Base-by-base conservation (phyloP, 352 stramenopile genomes). In the Pythium coloratum region DNA sequence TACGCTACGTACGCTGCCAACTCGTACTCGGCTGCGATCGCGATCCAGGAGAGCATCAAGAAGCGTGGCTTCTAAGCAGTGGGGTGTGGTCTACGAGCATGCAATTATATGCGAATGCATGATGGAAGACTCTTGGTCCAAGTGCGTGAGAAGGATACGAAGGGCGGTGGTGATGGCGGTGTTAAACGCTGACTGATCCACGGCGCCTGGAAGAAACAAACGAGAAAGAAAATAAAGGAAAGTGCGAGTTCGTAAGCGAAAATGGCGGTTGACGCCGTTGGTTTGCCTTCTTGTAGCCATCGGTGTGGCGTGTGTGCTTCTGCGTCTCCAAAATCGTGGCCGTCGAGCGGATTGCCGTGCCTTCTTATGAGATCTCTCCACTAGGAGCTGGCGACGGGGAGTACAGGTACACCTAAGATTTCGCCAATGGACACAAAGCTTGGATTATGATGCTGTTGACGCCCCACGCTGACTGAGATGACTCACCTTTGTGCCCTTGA, bases 1-100 rank as follows among this genome's bases (percentile, higher is more conserved):
- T 95, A 72, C 63, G 83, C 77, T 55, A 92, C 83, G 51, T 94
- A 95, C 75, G 82, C 79, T 34, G 87, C 85, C 70, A 95, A 95
- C 76, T 95, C 87, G 77, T 93, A 93, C 80, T 76, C 83, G 69
- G 88, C 87, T 66, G 84, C 83, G 13, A 95, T 95, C 67, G 87
- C 85, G 38, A 81, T 95, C 66, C 78, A 88, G 57, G 84, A 95
- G 64, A 50, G 82, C 59, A 86, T 95, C 53, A 92, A 91, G 74
- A 77, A 78, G 58, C 87, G 87, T 64, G 81, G 76, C 60, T 90
- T 95, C 68, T 95, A 89, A 90, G 60, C 42, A 16, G 38, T 24
- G 2, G 6, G 6, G 1, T 40, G 44, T 9, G 24, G 20, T 24
- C 20, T 24, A 24, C 20, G 20, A 24, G 20, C 20, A 24, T 24